phyloP scores from a whole-genome alignment of 768 basidiomycete genomes.

The Suillus subluteus region DNA sequence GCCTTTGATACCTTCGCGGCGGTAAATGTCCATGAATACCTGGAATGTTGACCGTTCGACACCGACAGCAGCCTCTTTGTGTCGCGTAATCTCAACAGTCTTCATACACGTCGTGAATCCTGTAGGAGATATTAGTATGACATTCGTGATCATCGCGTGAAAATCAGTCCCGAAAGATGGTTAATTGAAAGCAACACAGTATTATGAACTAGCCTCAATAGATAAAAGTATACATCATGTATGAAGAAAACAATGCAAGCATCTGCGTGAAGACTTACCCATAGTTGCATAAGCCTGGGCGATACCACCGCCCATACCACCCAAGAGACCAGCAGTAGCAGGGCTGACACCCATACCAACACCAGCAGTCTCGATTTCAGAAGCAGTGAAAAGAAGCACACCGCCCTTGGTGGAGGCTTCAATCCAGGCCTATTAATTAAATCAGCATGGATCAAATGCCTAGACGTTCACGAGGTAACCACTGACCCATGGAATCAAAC shows the following conservation, averaged over 20 bases:
- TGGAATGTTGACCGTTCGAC: constrained; percentile 92
- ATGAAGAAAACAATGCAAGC: constrained; percentile 1
- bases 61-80: constrained; percentile 86
- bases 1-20: constrained; percentile 89
- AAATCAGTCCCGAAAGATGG: constrained; percentile 20
- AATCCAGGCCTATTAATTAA: constrained; percentile 84
- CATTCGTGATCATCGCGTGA: background rate
- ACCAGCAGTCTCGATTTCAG: constrained; percentile 83
- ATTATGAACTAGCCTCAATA: constrained; percentile 24
- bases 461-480: constrained; percentile 3
- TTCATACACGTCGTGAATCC: constrained; percentile 99
- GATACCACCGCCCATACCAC: constrained; percentile 97
- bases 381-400: constrained; percentile 93
- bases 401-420: constrained; percentile 99
- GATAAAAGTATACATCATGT: constrained; percentile 21
- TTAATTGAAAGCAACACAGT: constrained; percentile 20
- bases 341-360: constrained; percentile 73
- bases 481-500: constrained; percentile 96
- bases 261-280: constrained; percentile 61
- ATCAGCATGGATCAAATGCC: background rate
- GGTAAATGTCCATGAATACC: constrained; percentile 93
- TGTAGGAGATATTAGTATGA: constrained; percentile 36
- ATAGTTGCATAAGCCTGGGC: constrained; percentile 99
- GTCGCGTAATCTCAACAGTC: constrained; percentile 95
- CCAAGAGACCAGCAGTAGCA: constrained; percentile 84